phyloP scores from a whole-genome alignment of 2,329 filamentous ascomycete genomes.

The Chrysosporium queenslandicum region DNA sequence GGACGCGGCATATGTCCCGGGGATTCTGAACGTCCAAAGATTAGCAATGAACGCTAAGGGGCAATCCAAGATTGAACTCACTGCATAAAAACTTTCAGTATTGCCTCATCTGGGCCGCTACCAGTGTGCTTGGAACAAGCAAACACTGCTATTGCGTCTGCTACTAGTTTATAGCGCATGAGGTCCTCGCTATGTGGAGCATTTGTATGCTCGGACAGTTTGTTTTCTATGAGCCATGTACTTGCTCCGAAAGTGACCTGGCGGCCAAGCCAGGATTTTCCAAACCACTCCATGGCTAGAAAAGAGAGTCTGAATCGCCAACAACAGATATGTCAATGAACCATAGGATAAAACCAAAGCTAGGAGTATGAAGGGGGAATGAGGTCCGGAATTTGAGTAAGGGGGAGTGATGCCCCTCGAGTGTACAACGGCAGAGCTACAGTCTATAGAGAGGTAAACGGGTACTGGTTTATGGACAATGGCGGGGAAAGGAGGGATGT shows the following conservation, averaged over 20 bases:
- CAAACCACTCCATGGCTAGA: neutral
- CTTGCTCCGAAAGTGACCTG: neutral
- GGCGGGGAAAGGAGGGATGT: too few relatives aligned
- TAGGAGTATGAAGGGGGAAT: neutral
- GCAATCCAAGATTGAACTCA: neutral
- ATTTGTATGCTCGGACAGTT: neutral
- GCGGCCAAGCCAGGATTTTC: neutral
- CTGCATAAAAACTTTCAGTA: conserved; percentile 10
- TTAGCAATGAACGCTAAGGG: neutral
- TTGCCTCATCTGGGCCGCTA: neutral
- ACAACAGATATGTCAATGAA: neutral
- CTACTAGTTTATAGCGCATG: neutral
- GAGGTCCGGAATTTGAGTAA: too few relatives aligned
- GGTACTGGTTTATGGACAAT: too few relatives aligned
- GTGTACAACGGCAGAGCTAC: too few relatives aligned
- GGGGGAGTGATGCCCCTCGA: too few relatives aligned
- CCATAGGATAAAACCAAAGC: neutral
- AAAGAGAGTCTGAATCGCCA: neutral
- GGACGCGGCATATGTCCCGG: neutral
- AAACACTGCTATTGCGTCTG: neutral
- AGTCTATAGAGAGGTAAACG: too few relatives aligned
- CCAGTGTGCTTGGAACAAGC: conserved; percentile 1
- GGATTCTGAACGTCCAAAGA: neutral
- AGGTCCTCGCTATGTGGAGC: neutral
- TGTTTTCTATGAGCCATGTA: neutral